A percentile compares a stretch with the other conserved stretches of the same genome.
These are phyloP conservation scores for Yamadazyma membranifaciens DNA, from an alignment of 1,139 yeast species.

Conservation along the genomic window DNA sequence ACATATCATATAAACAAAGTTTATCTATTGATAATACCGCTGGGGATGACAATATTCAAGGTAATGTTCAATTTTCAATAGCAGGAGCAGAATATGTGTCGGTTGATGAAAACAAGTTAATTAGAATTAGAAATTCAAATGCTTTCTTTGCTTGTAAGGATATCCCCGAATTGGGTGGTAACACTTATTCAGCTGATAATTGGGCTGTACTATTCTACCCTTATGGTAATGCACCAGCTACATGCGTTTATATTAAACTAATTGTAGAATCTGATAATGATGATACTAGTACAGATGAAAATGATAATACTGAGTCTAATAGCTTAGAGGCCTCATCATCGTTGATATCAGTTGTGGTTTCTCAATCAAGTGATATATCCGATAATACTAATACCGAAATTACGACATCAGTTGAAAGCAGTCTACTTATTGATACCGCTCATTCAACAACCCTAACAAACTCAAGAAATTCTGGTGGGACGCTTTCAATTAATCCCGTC, in stretches of 20 bases:
- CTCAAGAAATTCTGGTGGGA: too few relatives aligned
- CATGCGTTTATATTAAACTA: conserved; percentile 4
- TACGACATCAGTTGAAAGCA: too few relatives aligned
- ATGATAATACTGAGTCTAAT: too few relatives aligned
- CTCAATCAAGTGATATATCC: too few relatives aligned
- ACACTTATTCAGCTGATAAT: neutral
- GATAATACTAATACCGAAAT: too few relatives aligned
- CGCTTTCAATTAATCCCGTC: too few relatives aligned
- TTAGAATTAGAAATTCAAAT: conserved; percentile 1
- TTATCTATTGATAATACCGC: neutral
- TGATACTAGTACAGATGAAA: neutral
- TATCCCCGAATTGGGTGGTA: conserved; percentile 5
- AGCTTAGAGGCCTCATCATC: neutral
- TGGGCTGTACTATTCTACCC: conserved; percentile 6
- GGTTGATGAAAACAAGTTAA: conserved; percentile 1
- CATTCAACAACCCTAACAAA: too few relatives aligned
- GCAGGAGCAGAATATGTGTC: neutral
- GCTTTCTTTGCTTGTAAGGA: conserved; percentile 6
- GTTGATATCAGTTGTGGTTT: too few relatives aligned
- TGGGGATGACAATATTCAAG: neutral
- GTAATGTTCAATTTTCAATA: conserved; percentile 2
- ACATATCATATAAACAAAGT: neutral
- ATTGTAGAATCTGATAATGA: conserved; percentile 1
- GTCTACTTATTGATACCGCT: too few relatives aligned
- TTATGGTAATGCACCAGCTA: conserved; percentile 1